These are phyloP conservation scores for Penicillium digitatum DNA, from an alignment of 2,329 filamentous ascomycete genomes.

Conservation along the genomic window DNA sequence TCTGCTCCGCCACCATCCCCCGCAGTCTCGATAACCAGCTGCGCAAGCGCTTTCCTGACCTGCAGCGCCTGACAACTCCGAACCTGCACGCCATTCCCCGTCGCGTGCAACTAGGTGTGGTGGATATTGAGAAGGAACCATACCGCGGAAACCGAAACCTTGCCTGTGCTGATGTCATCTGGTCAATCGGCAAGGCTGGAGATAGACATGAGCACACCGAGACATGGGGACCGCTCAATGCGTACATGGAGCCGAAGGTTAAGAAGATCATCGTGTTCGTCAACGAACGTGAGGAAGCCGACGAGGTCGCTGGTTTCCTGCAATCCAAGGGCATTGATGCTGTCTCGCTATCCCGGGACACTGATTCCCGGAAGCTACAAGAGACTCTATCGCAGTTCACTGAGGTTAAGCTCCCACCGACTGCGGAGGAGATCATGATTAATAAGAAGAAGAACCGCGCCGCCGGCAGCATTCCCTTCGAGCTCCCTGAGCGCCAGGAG, in stretches of 20 bases:
- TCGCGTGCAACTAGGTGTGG: constrained; percentile 86
- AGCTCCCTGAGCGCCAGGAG: constrained; percentile 35
- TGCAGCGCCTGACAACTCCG: constrained; percentile 82
- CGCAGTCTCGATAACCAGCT: constrained; percentile 81
- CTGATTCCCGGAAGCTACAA: constrained; percentile 68
- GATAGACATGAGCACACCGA: constrained; percentile 39
- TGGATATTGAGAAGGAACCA: constrained; percentile 87
- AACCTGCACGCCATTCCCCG: constrained; percentile 95
- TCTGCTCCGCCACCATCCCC: constrained; percentile 96
- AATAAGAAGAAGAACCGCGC: constrained; percentile 29
- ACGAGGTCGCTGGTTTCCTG: constrained; percentile 75
- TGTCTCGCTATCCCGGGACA: constrained; percentile 78
- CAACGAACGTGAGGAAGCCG: constrained; percentile 87
- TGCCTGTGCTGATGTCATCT: constrained; percentile 91
- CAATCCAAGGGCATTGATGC: constrained; percentile 83
- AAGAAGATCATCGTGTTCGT: constrained; percentile 94
- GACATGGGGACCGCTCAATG: constrained; percentile 29
- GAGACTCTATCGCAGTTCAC: constrained; percentile 76
- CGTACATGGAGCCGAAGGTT: constrained; percentile 52
- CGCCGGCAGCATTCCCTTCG: constrained; percentile 41
- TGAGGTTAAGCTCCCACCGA: constrained; percentile 36
- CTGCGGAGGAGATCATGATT: constrained; percentile 33
- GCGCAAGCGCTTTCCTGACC: constrained; percentile 74
- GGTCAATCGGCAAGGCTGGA: constrained; percentile 81
- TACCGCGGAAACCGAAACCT: constrained; percentile 90